Evolutionary conservation across 495 filamentous ascomycete species (phyloP), one percentile per base, ranked within the genome.

Genomic region (Oleoguttula mirabilis): DNA sequence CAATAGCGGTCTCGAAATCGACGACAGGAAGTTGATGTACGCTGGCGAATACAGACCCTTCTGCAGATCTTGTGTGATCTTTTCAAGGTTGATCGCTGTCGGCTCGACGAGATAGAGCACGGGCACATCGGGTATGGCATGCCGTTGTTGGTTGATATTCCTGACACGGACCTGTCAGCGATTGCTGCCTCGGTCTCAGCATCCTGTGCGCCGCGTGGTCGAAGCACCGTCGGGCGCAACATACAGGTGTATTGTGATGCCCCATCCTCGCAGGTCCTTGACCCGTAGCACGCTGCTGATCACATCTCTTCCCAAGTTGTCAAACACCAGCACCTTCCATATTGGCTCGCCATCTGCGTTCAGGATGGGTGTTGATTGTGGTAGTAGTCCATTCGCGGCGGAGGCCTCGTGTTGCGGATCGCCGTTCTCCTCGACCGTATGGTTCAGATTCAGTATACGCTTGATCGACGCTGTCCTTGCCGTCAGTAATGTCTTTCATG

Each of bases 91-190:
- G 31, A 74, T 64, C 8, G 75, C 51, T 10, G 78, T 92, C 4
- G 92, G 92, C 56, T 99, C 92, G 52, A 96, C 73, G 11, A 99
- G 72, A 57, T 99, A 99, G 39, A 99, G 75, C 39, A 90, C 92
- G 4, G 90, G 88, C 19, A 95, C 92, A 60, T 99, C 92, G 35
- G 90, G 90, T 46, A 99, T 95, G 8, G 86, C 75, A 54, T 94
- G 84, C 57, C 92, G 71, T 42, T 77, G 67, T 8, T 84, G 77
- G 43, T 82, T 75, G 57, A 99, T 76, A 59, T 88, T 84, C 59
- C 82, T 85, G 45, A 38, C 32, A 33, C 11, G 11, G 17, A 21
- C 46, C 37, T 28, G 47, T 53, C 50, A 53, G 50, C 45, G 27
- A 21, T 45, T 42, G 50, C 50, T 53, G 45, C 44, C 15, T 39